Evolutionary conservation across 148 eudicot species (phyloP).

Genomic region (Polygonum aviculare): DNA sequence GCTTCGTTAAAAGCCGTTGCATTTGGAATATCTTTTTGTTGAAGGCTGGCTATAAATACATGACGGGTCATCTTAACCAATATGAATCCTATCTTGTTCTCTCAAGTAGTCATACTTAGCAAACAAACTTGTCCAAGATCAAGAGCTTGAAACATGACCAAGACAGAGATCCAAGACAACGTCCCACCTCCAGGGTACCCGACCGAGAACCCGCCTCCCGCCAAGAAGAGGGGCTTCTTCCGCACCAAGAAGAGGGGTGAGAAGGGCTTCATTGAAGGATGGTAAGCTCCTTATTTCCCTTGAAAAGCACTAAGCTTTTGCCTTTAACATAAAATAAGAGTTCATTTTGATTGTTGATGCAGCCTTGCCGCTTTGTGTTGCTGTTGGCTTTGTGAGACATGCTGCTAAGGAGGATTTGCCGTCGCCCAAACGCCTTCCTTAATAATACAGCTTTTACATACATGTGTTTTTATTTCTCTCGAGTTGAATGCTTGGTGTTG

Average conservation of each 20-base stretch:
- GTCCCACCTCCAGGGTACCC: conserved; percentile 46
- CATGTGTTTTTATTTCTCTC: background rate
- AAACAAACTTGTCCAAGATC: background rate
- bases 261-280: conserved; percentile 71
- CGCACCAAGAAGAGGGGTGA: conserved; percentile 48
- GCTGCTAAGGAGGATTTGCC: conserved; percentile 14
- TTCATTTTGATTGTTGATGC: conserved; percentile 10
- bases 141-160: background rate
- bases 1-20: background rate
- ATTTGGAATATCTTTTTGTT: background rate
- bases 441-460: background rate
- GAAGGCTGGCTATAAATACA: background rate
- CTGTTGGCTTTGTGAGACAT: conserved; percentile 54
- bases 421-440: background rate
- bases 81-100: too few species aligned
- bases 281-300: conserved; percentile 29
- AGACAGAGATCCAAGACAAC: conserved; percentile 12
- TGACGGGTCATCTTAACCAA: background rate
- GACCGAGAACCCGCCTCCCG: conserved; percentile 27
- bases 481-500: background rate
- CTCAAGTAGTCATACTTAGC: background rate
- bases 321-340: background rate
- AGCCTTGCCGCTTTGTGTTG: conserved; percentile 58
- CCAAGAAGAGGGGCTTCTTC: conserved; percentile 29
- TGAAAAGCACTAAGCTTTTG: background rate